Conservation (phyloP, 2,329 filamentous ascomycete species). For the Parastagonospora nodorum region DNA sequence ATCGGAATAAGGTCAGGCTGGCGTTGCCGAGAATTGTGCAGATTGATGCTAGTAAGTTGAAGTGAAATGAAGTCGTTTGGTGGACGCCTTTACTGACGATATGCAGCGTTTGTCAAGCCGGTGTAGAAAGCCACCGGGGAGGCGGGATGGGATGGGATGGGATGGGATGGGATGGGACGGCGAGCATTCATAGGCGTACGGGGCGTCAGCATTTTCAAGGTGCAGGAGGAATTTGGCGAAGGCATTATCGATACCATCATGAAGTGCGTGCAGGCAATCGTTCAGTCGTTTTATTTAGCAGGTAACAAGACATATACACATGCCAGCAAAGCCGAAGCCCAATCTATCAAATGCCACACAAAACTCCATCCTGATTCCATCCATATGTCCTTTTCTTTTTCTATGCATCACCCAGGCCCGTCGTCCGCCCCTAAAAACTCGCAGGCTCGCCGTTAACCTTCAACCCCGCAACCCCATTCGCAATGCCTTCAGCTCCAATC, state of each 20-base stretch:
- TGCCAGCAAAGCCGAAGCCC: no score
- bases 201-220: not conserved
- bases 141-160: no score
- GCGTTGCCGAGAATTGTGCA: slow-evolving; percentile 86
- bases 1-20: slow-evolving; percentile 90
- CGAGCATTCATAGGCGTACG: not conserved
- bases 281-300: no score
- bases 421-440: slow-evolving; percentile 21
- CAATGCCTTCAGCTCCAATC: slow-evolving; percentile 20
- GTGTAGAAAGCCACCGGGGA: not conserved
- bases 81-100: not conserved
- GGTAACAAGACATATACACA: no score
- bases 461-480: slow-evolving; percentile 29
- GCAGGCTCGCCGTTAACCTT: slow-evolving; percentile 22
- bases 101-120: slow-evolving; percentile 12
- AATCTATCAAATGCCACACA: no score
- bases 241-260: no score
- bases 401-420: not conserved
- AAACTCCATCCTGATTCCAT: no score
- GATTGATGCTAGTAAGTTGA: slow-evolving; percentile 94
- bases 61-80: not conserved
- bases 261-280: no score
- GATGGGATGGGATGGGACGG: no score
- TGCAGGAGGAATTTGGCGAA: no score
- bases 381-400: not conserved